Conservation (phyloP, 2,329 filamentous ascomycete genomes). For the Colletotrichum sansevieriae region DNA sequence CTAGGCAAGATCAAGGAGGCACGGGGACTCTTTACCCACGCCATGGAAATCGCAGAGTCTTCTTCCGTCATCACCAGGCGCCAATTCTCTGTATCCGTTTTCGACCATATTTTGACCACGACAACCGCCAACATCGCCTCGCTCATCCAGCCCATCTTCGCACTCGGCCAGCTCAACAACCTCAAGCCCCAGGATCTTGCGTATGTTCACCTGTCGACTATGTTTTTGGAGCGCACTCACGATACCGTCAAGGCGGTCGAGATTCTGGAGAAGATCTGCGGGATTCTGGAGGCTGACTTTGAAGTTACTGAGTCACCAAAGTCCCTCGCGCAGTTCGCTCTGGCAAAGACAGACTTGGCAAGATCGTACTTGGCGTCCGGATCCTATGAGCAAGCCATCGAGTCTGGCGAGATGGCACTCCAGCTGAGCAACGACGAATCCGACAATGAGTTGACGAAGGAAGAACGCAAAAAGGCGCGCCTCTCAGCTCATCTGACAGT, state of each 20-base stretch:
- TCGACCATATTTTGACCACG: conserved; percentile 80
- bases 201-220: conserved; percentile 81
- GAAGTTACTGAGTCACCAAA: conserved; percentile 83
- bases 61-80: conserved; percentile 79
- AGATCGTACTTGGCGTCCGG: conserved; percentile 82
- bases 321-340: conserved; percentile 80
- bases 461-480: conserved; percentile 77
- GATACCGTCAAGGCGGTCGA: conserved; percentile 74
- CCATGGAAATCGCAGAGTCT: conserved; percentile 90
- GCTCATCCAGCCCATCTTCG: conserved; percentile 89
- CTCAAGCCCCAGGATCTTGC: conserved; percentile 79
- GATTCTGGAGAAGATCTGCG: conserved; percentile 76
- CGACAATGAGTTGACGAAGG: conserved; percentile 73
- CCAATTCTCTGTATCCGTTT: conserved; percentile 84
- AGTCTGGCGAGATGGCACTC: conserved; percentile 85
- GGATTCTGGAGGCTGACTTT: conserved; percentile 81
- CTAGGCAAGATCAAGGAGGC: conserved; percentile 83
- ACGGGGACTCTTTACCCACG: conserved; percentile 88
- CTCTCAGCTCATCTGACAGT: conserved; percentile 89
- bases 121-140: conserved; percentile 67
- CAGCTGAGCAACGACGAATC: conserved; percentile 81
- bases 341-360: conserved; percentile 88
- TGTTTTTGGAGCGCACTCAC: conserved; percentile 85
- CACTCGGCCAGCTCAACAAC: conserved; percentile 82
- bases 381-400: conserved; percentile 76